phyloP scores from a whole-genome alignment of 2,329 filamentous ascomycete genomes.

The Fusarium sp. region DNA sequence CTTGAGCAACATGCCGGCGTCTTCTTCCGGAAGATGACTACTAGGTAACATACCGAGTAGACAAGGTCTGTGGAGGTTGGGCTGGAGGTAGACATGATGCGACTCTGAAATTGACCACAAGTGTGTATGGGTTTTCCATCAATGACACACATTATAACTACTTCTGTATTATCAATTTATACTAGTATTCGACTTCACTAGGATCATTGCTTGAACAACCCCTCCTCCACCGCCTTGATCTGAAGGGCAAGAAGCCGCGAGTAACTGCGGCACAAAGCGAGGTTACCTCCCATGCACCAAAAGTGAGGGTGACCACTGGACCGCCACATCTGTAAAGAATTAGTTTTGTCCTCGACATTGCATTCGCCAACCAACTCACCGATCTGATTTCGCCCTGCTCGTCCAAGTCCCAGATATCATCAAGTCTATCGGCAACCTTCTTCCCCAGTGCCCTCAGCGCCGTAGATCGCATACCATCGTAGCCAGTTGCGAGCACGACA shows the following conservation, averaged over 20 bases:
- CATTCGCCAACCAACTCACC: constrained; percentile 1
- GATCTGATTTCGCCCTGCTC: constrained; percentile 19
- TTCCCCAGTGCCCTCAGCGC: constrained; percentile 51
- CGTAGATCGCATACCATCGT: constrained; percentile 52
- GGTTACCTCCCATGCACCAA: constrained; percentile 25
- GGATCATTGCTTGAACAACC: background rate
- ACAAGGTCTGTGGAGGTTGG: background rate
- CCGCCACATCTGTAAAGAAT: constrained; percentile 16
- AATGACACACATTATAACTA: background rate
- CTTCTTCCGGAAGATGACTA: background rate
- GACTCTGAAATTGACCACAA: background rate
- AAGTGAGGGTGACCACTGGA: constrained; percentile 21
- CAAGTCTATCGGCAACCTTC: constrained; percentile 44
- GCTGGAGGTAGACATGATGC: background rate
- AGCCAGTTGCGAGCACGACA: constrained; percentile 58
- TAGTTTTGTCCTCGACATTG: background rate
- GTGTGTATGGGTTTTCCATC: background rate
- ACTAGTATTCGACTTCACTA: too few relatives aligned
- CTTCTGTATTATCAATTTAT: background rate
- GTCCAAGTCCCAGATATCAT: constrained; percentile 18
- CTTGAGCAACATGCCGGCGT: background rate
- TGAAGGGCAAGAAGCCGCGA: constrained; percentile 19
- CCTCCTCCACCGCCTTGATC: constrained; percentile 22
- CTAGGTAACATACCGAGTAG: background rate
- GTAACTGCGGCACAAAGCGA: constrained; percentile 17